Evolutionary conservation across 805 yeast genomes (phyloP).

Genomic region (Wickerhamiella allomyrinae): DNA sequence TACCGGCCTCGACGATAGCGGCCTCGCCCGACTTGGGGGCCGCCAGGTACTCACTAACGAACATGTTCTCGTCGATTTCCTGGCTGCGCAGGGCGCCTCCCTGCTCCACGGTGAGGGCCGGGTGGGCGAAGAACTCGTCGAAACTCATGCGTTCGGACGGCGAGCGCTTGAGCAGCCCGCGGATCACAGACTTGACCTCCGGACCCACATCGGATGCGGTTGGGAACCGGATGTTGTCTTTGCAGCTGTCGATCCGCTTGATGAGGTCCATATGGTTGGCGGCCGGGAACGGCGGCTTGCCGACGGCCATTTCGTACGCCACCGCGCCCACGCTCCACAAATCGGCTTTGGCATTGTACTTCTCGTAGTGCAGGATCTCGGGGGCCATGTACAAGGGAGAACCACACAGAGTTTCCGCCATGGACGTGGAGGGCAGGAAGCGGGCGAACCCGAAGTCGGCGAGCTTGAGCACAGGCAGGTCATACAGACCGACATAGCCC

Average conservation of each 20-base stretch:
- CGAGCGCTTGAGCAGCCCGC: constrained; percentile 62
- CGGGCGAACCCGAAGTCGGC: constrained; percentile 98
- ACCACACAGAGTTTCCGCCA: constrained; percentile 96
- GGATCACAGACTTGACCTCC: constrained; percentile 53
- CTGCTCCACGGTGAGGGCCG: constrained; percentile 32
- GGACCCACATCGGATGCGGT: constrained; percentile 33
- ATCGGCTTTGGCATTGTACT: constrained; percentile 94
- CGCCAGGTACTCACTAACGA: constrained; percentile 64
- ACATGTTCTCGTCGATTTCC: constrained; percentile 56
- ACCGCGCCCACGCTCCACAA: constrained; percentile 98
- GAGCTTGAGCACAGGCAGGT: constrained; percentile 76
- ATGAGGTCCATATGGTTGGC: constrained; percentile 81
- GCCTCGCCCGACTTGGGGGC: neutral
- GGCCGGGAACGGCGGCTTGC: constrained; percentile 94
- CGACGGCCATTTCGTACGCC: constrained; percentile 85
- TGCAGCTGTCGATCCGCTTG: constrained; percentile 69
- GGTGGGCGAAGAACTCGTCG: constrained; percentile 66
- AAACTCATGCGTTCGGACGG: constrained; percentile 84
- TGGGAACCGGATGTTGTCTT: constrained; percentile 70
- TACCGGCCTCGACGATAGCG: neutral
- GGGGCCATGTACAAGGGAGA: constrained; percentile 99
- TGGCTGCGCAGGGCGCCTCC: constrained; percentile 42
- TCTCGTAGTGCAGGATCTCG: constrained; percentile 83
- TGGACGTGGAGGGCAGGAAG: constrained; percentile 77
- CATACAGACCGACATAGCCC: constrained; percentile 68